Evolutionary conservation across 179 eudicot species (phyloP), one percentile per base, ranked within the genome.

Genomic region (Kewa caespitosa): DNA sequence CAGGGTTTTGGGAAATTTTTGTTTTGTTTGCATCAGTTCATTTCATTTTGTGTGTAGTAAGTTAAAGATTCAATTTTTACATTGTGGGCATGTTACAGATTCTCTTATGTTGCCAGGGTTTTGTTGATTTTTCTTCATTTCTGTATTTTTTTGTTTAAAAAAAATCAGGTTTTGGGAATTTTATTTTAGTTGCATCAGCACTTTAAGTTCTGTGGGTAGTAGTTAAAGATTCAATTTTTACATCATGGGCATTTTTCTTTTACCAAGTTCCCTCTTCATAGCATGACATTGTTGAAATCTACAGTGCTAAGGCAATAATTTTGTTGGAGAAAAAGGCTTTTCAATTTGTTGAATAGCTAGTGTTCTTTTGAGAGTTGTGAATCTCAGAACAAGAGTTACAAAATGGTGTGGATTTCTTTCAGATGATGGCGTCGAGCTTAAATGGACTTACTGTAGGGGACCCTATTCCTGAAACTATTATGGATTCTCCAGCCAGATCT

Each of bases 341-440:
- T n/a, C 6, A 54, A 8, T n/a, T 54, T 54, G 60, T 22, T 22
- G 63, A 14, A 57, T 27, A 25, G 63, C n/a, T 57, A 57, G 33
- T 57, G 32, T 27, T 23, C n/a, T n/a, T 27, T 59, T 28, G 59
- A 64, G 27, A 31, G 43, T 17, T 41, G 18, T 73, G 38, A 25
- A 42, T 60, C 52, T 68, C 33, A 61, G 30, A 69, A 69, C 39
- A 48, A 42, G 72, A 48, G 70, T 38, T 72, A 52, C n/a, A 75
- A 65, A 60, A 43, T 63, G 69, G 32, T 80, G 84, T 73, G 57
- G 36, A 54, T 14, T n/a, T 61, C 43, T 78, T n/a, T 52, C 91
- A 94, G 98, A 87, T 92, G 79, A 94, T 94, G 98, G 98, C 98
- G 38, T 92, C 98, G 46, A 94, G 98, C 83, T 87, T 92, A 80